Evolutionary conservation across 2,329 filamentous ascomycete genomes (phyloP), one percentile per base, ranked within the genome.

Genomic region (Colletotrichum abscissum): DNA sequence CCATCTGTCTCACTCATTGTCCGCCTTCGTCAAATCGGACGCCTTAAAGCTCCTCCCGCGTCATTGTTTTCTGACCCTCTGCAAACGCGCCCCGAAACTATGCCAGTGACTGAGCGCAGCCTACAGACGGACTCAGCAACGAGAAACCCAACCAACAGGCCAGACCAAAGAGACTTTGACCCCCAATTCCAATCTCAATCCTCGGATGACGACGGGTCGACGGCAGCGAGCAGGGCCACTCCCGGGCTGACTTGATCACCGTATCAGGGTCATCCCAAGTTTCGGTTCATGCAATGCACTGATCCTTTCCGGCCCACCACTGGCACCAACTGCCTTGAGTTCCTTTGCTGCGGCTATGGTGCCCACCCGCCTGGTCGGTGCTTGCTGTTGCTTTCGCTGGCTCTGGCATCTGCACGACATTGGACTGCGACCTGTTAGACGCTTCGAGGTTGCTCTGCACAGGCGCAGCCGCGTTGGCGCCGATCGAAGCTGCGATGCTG

Each of bases 181-280:
- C 57, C 38, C 19, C 42, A 49, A 24, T 24, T 28, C 16, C 58
- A 55, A 56, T 70, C 54, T 54, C 42, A 59, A 59, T 49, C 67
- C 46, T 73, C 59, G 56, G 70, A 65, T 67, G 70, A 55, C 42
- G 54, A 69, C 69, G 55, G 55, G 67, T 46, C 30, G 54, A 69
- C 69, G 42, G 46, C 24, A 42, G 9, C 55, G 30, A 62, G 30
- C 60, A 65, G 70, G 62, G 67, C 62, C 19, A 46, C 67, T 66
- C 70, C 70, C 60, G 33, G 70, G 56, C 60, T 22, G 70, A 46
- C 26, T 59, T 6, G 14, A 57, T 22, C 60, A 12, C 35, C 55
- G 26, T 19, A 60, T 58, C 67, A 70, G 49, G 70, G 60, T 49
- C 67, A 70, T 73, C 70, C 70, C 67, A 73, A 70, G n/a, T 66